Percentiles rank a stretch among this genome's conserved stretches.
phyloP scores from a whole-genome alignment of 768 basidiomycete species.

The Nevesoporus exiguus region DNA sequence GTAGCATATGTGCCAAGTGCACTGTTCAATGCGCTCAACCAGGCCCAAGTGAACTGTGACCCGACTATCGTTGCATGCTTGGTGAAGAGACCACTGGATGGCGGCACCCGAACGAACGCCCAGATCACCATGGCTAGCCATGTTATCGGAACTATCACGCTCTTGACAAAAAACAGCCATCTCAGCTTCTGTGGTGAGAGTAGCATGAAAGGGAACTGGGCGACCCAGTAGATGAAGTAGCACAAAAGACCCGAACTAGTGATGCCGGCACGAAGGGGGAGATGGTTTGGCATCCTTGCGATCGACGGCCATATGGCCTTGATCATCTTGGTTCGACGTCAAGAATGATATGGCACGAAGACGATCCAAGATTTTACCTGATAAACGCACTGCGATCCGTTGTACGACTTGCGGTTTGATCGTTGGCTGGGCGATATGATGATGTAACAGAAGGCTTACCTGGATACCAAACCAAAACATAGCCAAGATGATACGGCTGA shows the following conservation, averaged over 20 bases:
- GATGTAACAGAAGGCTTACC: constrained; percentile 29
- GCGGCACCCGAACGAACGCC: constrained; percentile 67
- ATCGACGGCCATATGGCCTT: constrained; percentile 83
- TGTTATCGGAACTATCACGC: constrained; percentile 57
- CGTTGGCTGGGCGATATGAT: neutral
- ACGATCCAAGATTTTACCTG: constrained; percentile 37
- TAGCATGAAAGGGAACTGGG: constrained; percentile 74
- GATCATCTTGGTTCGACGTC: constrained; percentile 45
- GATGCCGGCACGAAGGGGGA: constrained; percentile 55
- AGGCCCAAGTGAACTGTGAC: constrained; percentile 62
- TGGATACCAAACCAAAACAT: constrained; percentile 86
- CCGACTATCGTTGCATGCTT: constrained; percentile 53
- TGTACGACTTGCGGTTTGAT: constrained; percentile 39
- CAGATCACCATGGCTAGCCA: constrained; percentile 75
- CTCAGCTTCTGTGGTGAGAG: constrained; percentile 76
- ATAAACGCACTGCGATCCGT: constrained; percentile 69
- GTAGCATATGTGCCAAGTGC: constrained; percentile 73
- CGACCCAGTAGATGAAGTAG: constrained; percentile 74
- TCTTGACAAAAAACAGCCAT: constrained; percentile 73
- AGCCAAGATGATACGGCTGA: constrained; percentile 71
- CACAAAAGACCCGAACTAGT: constrained; percentile 70
- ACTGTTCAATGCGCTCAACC: constrained; percentile 75
- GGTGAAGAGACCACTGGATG: constrained; percentile 54
- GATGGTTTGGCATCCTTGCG: constrained; percentile 58
- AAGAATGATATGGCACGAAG: neutral